These are phyloP conservation scores for Encephalitozoon intestinalis DNA, from an alignment of 371 early-diverging fungal species.

Conservation along the genomic window DNA sequence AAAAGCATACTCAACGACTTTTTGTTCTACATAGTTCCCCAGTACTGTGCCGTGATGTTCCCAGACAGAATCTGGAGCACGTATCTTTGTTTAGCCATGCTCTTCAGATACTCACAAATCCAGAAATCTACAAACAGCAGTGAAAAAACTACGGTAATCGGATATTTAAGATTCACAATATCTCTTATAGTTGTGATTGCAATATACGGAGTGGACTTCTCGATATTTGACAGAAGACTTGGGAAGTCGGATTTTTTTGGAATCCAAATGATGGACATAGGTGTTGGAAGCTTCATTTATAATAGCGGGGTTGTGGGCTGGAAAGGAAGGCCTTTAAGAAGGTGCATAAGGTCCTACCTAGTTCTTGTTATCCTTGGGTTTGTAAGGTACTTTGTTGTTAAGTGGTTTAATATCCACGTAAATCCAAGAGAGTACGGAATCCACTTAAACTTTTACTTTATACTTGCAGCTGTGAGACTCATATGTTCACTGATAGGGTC, in stretches of 20 bases:
- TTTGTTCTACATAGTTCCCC: conserved; percentile 31
- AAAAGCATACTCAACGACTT: conserved; percentile 14
- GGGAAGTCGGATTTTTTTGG: conserved; percentile 49
- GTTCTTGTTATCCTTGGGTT: conserved; percentile 46
- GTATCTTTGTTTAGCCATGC: background rate
- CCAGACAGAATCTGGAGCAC: background rate
- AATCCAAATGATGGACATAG: conserved; percentile 58
- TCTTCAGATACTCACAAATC: background rate
- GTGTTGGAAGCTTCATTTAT: conserved; percentile 55
- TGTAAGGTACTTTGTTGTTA: conserved; percentile 38
- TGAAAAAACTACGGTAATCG: background rate
- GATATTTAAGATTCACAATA: conserved; percentile 8
- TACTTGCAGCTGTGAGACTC: conserved; percentile 40
- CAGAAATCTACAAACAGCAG: background rate
- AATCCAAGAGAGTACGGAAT: conserved; percentile 57
- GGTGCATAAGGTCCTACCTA: conserved; percentile 14
- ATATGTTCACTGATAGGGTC: conserved; percentile 15
- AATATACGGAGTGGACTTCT: conserved; percentile 57
- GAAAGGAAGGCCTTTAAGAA: background rate
- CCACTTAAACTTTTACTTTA: conserved; percentile 59
- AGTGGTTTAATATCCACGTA: conserved; percentile 46
- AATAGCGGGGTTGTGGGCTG: conserved; percentile 44
- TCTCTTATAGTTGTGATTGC: conserved; percentile 34
- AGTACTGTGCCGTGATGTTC: conserved; percentile 24
- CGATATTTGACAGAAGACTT: conserved; percentile 31